Evolutionary conservation across 164 flowering plant genomes (phyloP).

Genomic region (Berberis vulgaris): DNA sequence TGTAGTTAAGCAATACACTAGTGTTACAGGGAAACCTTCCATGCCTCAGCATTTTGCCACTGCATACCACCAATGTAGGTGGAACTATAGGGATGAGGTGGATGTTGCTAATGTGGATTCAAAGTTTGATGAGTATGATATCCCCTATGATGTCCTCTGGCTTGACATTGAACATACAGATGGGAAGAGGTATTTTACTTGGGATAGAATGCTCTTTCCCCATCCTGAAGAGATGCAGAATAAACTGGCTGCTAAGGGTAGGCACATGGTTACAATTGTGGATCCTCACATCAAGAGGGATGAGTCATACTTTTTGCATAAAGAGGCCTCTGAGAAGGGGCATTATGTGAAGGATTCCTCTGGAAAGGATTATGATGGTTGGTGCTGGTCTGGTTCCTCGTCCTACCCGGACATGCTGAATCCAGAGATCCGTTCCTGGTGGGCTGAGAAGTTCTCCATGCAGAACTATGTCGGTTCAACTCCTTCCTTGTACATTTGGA

Average conservation of each 20-base stretch:
- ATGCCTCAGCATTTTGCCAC: constrained; percentile 88
- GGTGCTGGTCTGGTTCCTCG: constrained; percentile 99
- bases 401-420: constrained; percentile 75
- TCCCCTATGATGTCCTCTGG: constrained; percentile 98
- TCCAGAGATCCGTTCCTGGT: constrained; percentile 90
- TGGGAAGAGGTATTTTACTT: constrained; percentile 92
- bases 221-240: constrained; percentile 90
- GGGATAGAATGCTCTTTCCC: constrained; percentile 77
- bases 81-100: constrained; percentile 98
- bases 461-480: constrained; percentile 85
- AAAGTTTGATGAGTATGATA: constrained; percentile 87
- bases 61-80: constrained; percentile 91
- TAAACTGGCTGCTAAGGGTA: constrained; percentile 80
- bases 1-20: constrained; percentile 69
- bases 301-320: constrained; percentile 65
- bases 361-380: constrained; percentile 90
- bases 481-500: constrained; percentile 91
- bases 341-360: constrained; percentile 86
- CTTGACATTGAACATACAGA: constrained; percentile 97
- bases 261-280: constrained; percentile 94
- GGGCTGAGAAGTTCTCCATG: constrained; percentile 77
- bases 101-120: constrained; percentile 85
- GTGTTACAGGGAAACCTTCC: constrained; percentile 68
- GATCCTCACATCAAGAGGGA: constrained; percentile 98
- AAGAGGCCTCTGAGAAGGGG: constrained; percentile 77